Percentiles rank a stretch among this genome's conserved stretches.
phyloP scores from a whole-genome alignment of 495 filamentous ascomycete species.

The Polyplosphaeria fusca region DNA sequence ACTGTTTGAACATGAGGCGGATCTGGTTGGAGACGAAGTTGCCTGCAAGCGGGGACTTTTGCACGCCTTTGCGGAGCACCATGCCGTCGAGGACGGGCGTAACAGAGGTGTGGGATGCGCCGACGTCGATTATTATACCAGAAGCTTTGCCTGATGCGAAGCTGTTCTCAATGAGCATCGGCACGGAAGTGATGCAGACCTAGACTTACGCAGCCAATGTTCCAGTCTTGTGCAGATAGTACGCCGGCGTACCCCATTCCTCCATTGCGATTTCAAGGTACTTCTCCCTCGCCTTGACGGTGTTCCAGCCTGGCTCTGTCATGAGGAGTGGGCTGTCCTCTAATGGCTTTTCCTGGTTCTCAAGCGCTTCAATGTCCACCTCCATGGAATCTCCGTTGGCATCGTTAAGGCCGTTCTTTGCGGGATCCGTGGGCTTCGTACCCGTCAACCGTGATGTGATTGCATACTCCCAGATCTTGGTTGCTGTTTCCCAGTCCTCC shows the following conservation, averaged over 20 bases:
- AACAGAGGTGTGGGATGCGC: slow-evolving; percentile 84
- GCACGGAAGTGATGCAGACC: background rate
- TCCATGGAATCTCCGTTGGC: slow-evolving; percentile 45
- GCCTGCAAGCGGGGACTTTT: slow-evolving; percentile 78
- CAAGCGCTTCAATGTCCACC: slow-evolving; percentile 63
- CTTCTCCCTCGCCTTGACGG: slow-evolving; percentile 80
- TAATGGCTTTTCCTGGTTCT: slow-evolving; percentile 72
- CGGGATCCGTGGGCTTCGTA: slow-evolving; percentile 58
- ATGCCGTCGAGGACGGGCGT: slow-evolving; percentile 92
- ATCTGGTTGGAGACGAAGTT: slow-evolving; percentile 87
- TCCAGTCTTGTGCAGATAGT: slow-evolving; percentile 75
- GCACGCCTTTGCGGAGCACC: slow-evolving; percentile 80
- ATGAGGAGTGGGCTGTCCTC: slow-evolving; percentile 87
- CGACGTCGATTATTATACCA: slow-evolving; percentile 86
- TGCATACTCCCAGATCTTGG: slow-evolving; percentile 83
- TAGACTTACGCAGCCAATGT: slow-evolving; percentile 58
- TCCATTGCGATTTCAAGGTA: slow-evolving; percentile 94
- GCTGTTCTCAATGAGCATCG: slow-evolving; percentile 40
- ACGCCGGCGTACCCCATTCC: slow-evolving; percentile 88
- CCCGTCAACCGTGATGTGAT: slow-evolving; percentile 75
- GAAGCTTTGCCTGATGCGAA: slow-evolving; percentile 91
- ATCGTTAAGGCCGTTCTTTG: slow-evolving; percentile 74
- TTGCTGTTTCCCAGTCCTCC: slow-evolving; percentile 92
- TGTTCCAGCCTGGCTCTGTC: slow-evolving; percentile 92
- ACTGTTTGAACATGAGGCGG: slow-evolving; percentile 70